A percentile compares a stretch with the other conserved stretches of the same genome.
These are phyloP conservation scores for Sporormia fimetaria DNA, from an alignment of 495 filamentous ascomycete genomes.

Conservation along the genomic window DNA sequence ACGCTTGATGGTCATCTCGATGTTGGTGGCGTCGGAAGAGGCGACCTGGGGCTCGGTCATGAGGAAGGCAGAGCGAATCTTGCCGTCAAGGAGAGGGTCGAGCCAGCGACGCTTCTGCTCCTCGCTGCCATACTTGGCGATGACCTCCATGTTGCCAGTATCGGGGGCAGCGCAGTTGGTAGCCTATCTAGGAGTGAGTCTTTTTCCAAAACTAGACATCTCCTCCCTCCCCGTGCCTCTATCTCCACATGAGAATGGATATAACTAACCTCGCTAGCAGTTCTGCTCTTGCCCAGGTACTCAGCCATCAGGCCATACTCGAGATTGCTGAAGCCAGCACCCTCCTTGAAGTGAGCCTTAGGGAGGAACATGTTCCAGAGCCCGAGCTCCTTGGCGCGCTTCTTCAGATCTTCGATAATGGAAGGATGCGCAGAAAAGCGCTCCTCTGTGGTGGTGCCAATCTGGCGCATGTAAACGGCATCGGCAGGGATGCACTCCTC, in stretches of 20 bases:
- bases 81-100: constrained; percentile 32
- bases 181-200: no score
- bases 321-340: constrained; percentile 47
- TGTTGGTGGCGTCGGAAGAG: constrained; percentile 36
- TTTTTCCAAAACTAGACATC: no score
- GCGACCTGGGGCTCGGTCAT: constrained; percentile 39
- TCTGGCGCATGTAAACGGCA: constrained; percentile 61
- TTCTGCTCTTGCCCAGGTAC: constrained; percentile 34
- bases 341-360: constrained; percentile 87
- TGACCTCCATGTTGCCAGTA: constrained; percentile 38
- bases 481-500: constrained; percentile 84
- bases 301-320: constrained; percentile 39
- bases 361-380: constrained; percentile 98
- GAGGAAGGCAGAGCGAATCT: constrained; percentile 37
- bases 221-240: neutral
- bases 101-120: constrained; percentile 35
- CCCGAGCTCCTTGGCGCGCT: constrained; percentile 68
- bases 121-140: constrained; percentile 38
- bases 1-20: constrained; percentile 29
- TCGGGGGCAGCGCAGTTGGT: constrained; percentile 37
- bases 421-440: constrained; percentile 70
- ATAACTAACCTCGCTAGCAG: constrained; percentile 30
- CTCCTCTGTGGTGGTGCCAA: constrained; percentile 54
- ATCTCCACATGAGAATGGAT: neutral
- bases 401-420: constrained; percentile 80